Evolutionary conservation across 192 early-diverging fungal genomes (phyloP), one percentile per base, ranked within the genome.

Genomic region (Jimgerdemannia flammicorona): DNA sequence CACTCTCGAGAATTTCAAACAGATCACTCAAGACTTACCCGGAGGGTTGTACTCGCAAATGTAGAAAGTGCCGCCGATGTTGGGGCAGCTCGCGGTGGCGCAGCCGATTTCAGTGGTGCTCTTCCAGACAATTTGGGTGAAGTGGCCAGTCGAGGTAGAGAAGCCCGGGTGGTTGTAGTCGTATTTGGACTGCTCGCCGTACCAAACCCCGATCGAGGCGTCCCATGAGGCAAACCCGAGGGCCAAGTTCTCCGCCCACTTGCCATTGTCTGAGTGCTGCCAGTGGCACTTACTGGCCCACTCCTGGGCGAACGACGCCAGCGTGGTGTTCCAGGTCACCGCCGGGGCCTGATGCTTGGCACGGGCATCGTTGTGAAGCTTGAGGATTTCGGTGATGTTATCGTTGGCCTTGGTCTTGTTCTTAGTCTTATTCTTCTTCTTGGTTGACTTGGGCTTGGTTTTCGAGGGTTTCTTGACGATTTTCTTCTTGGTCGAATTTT

Each of bases 201-300:
- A 87, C 84, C 86, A 87, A 43, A 66, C 82, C 18, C 20, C 66
- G n/a, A 85, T 72, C 3, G 74, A 78, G 3, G 49, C 14, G 19
- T 79, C 76, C 76, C 76, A 79, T 54, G 75, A 69, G 14, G 54
- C 63, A 77, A 85, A 85, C 18, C 84, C 84, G 68, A 71, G 71
- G 7, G 84, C 86, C 19, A 87, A 54, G 76, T 87, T 87, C 75
- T 87, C 86, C 42, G 82, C 86, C 41, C 77, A 80, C 44, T 72
- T 63, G 43, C 73, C 43, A 41, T 68, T 41, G 44, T 69, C 68
- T 64, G 80, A 84, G 70, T 87, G 86, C 42, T 77, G 43, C 72
- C 85, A 85, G 11, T 76, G 41, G 65, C 86, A 87, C 6, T 65
- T 49, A 67, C 79, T 72, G 20, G 78, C 71, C 75, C 81, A 81